Evolutionary conservation across 2,329 filamentous ascomycete species (phyloP), one percentile per base, ranked within the genome.

Genomic region (Cordyceps militaris): DNA sequence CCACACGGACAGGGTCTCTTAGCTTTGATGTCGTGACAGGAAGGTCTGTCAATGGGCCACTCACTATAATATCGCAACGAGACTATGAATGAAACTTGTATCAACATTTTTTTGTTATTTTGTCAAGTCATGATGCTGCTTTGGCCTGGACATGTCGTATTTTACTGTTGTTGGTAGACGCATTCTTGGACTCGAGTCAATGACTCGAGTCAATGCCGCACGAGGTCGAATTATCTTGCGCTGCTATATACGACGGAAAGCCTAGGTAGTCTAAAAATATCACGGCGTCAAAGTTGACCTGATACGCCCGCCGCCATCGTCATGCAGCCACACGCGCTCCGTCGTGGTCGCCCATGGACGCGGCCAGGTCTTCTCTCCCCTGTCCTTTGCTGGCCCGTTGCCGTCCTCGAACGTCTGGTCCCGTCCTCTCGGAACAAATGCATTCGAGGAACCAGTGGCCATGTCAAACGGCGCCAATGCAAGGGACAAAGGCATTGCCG

Each of bases 1-100:
- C 64, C 63, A 66, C 68, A 62, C 66, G 69, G 67, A 67, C 62
- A 66, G 65, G 69, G 68, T 67, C 67, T 66, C 69, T 38, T 48
- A 53, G 56, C 56, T 58, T 49, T 57, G 44, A 58, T 52, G 56
- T 49, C 26, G 54, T 58, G 56, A 58, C 40, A 32, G 56, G n/a
- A 38, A 28, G 47, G 56, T 52, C 56, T 52, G 40, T 40, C 40
- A 44, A 49, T 30, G 40, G 46, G 24, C 56, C 42, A 38, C 10
- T 52, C 56, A 52, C 56, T 52, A 58, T 58, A 50, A 47, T 58
- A 52, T 46, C 30, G 56, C 48, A 52, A 57, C 50, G 54, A 57
- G 54, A 56, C 54, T 49, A 57, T 57, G 54, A 57, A 49, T 44
- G n/a, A 44, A 57, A 43, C 44, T 56, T 49, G 44, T 49, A 56